phyloP scores from a whole-genome alignment of 345 rosid species.

The Citrus sinensis region DNA sequence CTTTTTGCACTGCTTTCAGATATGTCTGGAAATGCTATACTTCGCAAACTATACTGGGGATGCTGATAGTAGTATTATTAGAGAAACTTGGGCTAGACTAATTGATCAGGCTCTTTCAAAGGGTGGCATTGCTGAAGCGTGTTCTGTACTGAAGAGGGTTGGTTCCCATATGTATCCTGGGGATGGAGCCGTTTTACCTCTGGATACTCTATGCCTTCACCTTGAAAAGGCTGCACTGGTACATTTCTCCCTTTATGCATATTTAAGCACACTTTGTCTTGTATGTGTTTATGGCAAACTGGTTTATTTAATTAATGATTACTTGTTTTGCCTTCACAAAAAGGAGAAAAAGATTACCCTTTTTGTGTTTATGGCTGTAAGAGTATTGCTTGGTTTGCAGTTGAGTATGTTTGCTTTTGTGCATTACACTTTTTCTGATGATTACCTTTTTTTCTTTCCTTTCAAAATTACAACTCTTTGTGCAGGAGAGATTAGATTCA shows the following conservation, averaged over 20 bases:
- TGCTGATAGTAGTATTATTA: conserved; percentile 83
- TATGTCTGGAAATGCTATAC: conserved; percentile 90
- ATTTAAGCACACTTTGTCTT: neutral
- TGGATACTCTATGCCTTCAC: conserved; percentile 85
- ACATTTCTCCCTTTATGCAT: conserved; percentile 15
- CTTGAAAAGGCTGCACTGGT: conserved; percentile 96
- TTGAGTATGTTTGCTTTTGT: neutral
- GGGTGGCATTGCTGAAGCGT: conserved; percentile 97
- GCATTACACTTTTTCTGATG: neutral
- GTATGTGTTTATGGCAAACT: neutral
- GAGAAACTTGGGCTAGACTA: conserved; percentile 95
- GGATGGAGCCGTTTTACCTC: conserved; percentile 84
- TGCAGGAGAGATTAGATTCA: conserved; percentile 81
- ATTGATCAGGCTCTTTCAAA: conserved; percentile 85
- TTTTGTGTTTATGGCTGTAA: neutral
- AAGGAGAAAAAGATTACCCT: neutral
- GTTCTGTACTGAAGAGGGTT: conserved; percentile 84
- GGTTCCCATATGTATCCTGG: conserved; percentile 89
- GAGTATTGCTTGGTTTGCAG: neutral
- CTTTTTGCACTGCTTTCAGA: conserved; percentile 44
- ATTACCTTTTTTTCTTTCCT: neutral
- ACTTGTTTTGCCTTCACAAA: neutral
- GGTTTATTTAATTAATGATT: conserved; percentile 1
- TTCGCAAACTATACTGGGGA: conserved; percentile 93
- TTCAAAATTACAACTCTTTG: neutral